Evolutionary conservation across 129 eudicot genomes (phyloP).

Genomic region (Gnaphalium uliginosum): DNA sequence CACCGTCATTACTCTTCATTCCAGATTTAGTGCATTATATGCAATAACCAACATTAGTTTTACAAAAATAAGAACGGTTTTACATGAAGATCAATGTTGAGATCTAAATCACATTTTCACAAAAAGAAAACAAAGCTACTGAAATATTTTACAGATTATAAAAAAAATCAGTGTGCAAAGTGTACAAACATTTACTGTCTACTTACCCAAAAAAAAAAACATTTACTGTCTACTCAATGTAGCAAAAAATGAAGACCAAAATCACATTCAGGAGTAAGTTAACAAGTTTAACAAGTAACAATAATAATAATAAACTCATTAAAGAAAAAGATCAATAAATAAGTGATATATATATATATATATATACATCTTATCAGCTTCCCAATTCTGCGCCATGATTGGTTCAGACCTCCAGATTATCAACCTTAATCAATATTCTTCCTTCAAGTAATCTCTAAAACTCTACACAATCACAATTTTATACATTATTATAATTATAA

Average conservation of each 20-base stretch:
- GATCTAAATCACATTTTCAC: neutral
- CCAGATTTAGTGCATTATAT: neutral
- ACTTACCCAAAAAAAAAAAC: too few species aligned
- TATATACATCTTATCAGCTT: conserved; percentile 90
- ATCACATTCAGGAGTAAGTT: too few species aligned
- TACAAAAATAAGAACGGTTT: neutral
- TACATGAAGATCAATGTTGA: neutral
- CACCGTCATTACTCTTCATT: neutral
- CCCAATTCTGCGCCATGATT: conserved; percentile 90
- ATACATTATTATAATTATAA: too few species aligned
- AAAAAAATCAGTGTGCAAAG: neutral
- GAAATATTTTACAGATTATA: neutral
- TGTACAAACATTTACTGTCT: neutral
- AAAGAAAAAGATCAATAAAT: neutral
- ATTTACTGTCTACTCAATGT: neutral
- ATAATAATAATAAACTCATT: neutral
- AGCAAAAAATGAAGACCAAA: neutral
- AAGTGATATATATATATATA: neutral
- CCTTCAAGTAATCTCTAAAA: neutral
- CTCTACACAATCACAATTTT: neutral
- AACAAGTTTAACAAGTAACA: neutral
- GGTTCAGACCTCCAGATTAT: conserved; percentile 16
- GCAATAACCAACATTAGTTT: neutral
- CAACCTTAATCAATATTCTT: neutral
- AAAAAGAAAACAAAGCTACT: neutral